Base-by-base conservation (phyloP, 805 yeast species). In the Candida ipomoeae region DNA sequence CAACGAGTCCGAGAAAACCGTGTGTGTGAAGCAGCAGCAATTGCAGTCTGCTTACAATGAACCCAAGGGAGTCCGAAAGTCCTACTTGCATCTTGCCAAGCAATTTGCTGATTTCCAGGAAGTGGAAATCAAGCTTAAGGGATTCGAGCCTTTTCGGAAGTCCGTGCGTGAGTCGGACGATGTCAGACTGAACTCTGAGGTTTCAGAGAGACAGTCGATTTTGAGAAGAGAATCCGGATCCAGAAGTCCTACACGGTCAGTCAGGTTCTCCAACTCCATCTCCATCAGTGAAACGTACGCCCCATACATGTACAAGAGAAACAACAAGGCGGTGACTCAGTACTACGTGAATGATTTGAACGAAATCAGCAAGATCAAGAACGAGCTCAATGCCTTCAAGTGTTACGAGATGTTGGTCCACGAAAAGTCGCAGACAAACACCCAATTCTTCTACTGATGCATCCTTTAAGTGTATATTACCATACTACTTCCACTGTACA, bases 361-460 rank as follows among this genome's bases (percentile, higher is more conserved):
- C 23, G 69, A 77, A 55, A 75, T 84, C 50, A 75, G 74, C 54
- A 74, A 73, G 46, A 82, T 87, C 56, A 81, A 87, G 63, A 67
- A 70, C 37, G 92, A 87, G 61, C 64, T 87, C 58, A 87, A 87
- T 60, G 69, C 73, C 23, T 85, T 69, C 67, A 87, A 87, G 62
- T 75, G 79, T 54, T 70, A 69, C 49, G 85, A 80, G 49, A 87
- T 87, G 95, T 65, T 71, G 36, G 86, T 87, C 34, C 89, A 87
- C 63, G 83, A 79, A 50, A 68, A 71, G 35, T 82, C 88, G 36
- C 76, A 73, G 49, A 65, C 68, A 31, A 78, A 81, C 62, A 87
- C 92, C 6, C 92, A 87, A 60, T 83, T 78, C 63, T 85, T 84
- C 62, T 76, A 73, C 54, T 75, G 69, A 41, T 42, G 18, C 13